A percentile compares a stretch with the other conserved stretches of the same genome.
Conservation (phyloP, 2,329 filamentous ascomycete species). For the Talaromyces islandicus region DNA sequence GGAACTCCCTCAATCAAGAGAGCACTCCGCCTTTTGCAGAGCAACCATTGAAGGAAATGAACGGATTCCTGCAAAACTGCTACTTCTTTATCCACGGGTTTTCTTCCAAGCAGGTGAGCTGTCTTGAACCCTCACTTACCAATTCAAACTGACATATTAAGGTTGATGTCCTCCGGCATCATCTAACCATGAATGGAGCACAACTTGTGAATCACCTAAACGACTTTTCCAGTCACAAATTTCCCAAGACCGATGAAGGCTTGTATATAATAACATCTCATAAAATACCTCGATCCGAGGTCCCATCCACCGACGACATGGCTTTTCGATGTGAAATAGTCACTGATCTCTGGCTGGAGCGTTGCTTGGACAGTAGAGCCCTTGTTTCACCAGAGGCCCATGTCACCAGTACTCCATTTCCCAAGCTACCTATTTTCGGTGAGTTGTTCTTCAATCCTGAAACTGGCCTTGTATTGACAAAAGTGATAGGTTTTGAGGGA, state of each 20-base stretch:
- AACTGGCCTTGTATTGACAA: conserved; percentile 12
- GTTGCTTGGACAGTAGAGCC: conserved; percentile 70
- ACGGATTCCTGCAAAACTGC: conserved; percentile 49
- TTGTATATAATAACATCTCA: conserved; percentile 37
- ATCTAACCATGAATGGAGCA: conserved; percentile 37
- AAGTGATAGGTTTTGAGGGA: conserved; percentile 54
- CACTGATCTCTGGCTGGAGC: conserved; percentile 91
- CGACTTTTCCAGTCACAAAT: conserved; percentile 28
- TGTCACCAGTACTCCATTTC: conserved; percentile 71
- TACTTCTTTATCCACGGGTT: conserved; percentile 59
- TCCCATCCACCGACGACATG: conserved; percentile 35
- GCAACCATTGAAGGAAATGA: conserved; percentile 22
- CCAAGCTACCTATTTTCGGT: conserved; percentile 60
- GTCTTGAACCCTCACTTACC: conserved; percentile 1
- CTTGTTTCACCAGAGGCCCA: conserved; percentile 65
- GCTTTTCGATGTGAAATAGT: conserved; percentile 48
- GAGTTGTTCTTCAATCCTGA: conserved; percentile 6
- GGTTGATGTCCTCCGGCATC: conserved; percentile 32
- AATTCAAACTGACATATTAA: conserved; percentile 16
- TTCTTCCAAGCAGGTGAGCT: conserved; percentile 44
- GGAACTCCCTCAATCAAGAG: conserved; percentile 18
- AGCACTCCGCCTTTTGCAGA: neutral
- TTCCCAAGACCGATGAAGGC: conserved; percentile 27
- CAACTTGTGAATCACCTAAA: conserved; percentile 27
- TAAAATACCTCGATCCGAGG: conserved; percentile 24